These are phyloP conservation scores for Cochlearia excelsa DNA, from an alignment of 345 rosid species.

Conservation along the genomic window DNA sequence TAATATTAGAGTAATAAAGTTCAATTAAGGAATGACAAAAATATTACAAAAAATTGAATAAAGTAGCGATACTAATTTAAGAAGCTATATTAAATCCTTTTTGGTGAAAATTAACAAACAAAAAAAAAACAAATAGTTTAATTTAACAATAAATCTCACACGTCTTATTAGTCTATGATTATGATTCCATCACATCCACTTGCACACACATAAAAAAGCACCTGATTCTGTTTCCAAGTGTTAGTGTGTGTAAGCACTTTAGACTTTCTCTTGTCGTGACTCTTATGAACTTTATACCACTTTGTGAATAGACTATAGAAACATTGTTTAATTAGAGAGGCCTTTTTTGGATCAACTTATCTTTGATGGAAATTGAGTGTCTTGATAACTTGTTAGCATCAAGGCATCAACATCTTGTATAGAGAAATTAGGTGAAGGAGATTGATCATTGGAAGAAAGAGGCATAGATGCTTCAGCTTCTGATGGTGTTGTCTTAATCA, in stretches of 20 bases:
- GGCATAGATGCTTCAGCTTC: conserved; percentile 24
- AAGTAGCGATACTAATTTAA: conserved; percentile 20
- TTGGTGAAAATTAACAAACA: not conserved
- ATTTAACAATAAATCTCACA: conserved; percentile 30
- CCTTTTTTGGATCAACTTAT: conserved; percentile 40
- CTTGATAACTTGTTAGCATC: conserved; percentile 44
- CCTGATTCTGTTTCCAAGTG: conserved; percentile 33
- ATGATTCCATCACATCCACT: conserved; percentile 32
- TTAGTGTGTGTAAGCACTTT: conserved; percentile 35
- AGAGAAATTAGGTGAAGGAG: conserved; percentile 21
- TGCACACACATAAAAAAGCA: conserved; percentile 25
- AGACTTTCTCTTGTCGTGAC: conserved; percentile 33
- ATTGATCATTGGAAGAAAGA: conserved; percentile 24
- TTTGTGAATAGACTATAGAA: conserved; percentile 26
- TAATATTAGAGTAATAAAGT: not conserved
- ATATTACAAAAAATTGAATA: conserved; percentile 15
- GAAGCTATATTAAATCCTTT: conserved; percentile 21
- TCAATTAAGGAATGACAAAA: too few species aligned
- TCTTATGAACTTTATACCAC: conserved; percentile 24
- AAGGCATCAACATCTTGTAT: conserved; percentile 45
- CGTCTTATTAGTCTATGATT: conserved; percentile 24
- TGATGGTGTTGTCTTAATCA: too few species aligned
- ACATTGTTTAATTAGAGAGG: conserved; percentile 10
- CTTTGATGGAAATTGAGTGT: conserved; percentile 51
- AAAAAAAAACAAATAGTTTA: conserved; percentile 10